Evolutionary conservation across 345 rosid species (phyloP).

Genomic region (Crucihimalaya himalaica): DNA sequence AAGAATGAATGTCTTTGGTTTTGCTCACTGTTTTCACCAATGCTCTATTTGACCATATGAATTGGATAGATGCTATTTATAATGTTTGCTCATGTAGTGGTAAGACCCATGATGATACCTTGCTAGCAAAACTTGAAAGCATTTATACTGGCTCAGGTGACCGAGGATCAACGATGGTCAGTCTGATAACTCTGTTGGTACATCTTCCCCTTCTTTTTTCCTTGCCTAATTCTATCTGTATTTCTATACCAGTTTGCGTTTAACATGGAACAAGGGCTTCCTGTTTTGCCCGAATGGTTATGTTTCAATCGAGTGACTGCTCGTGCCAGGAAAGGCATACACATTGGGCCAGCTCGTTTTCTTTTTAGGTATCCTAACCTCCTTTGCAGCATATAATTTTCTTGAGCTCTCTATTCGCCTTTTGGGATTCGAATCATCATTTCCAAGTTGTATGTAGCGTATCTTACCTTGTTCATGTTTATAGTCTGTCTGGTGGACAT

Average conservation of each 20-base stretch:
- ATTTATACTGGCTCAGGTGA: constrained; percentile 92
- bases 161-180: constrained; percentile 90
- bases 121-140: constrained; percentile 81
- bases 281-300: constrained; percentile 82
- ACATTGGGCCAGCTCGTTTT: constrained; percentile 77
- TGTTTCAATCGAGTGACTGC: constrained; percentile 85
- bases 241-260: constrained; percentile 64
- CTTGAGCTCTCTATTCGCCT: constrained; percentile 2
- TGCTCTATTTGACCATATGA: constrained; percentile 2
- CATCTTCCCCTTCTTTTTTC: not conserved
- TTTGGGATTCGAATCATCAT: not conserved
- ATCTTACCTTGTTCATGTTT: constrained; percentile 27
- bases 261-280: constrained; percentile 94
- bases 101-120: constrained; percentile 69
- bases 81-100: constrained; percentile 61
- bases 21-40: constrained; percentile 17
- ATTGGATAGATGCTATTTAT: constrained; percentile 13
- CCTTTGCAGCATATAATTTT: not conserved
- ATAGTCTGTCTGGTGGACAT: constrained; percentile 84
- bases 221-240: constrained; percentile 28
- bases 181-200: constrained; percentile 34
- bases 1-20: constrained; percentile 22
- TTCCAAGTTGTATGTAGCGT: constrained; percentile 6
- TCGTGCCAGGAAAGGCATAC: constrained; percentile 75
- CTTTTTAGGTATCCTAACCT: constrained; percentile 57